Conservation (phyloP, 1,139 yeast species). For the Lodderomyces orthopsilosis region DNA sequence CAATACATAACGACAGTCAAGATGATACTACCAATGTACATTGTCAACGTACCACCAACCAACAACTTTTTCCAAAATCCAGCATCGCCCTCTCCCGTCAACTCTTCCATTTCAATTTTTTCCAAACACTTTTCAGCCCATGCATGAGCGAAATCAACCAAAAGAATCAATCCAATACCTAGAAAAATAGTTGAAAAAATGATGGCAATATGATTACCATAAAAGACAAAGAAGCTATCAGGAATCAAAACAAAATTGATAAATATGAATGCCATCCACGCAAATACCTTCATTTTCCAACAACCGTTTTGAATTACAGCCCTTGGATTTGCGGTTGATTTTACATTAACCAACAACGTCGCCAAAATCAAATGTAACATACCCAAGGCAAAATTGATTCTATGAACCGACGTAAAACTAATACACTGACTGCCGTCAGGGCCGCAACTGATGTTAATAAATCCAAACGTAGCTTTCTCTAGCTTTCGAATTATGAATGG, state of each 20-base stretch:
- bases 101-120: conserved; percentile 84
- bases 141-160: conserved; percentile 97
- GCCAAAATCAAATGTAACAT: conserved; percentile 74
- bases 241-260: conserved; percentile 73
- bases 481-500: conserved; percentile 76
- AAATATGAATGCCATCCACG: conserved; percentile 57
- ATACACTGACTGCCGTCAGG: conserved; percentile 86
- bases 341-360: conserved; percentile 63
- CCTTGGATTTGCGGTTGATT: conserved; percentile 75
- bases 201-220: conserved; percentile 90
- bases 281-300: conserved; percentile 77
- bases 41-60: conserved; percentile 80
- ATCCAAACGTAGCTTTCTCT: conserved; percentile 70
- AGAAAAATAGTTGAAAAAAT: conserved; percentile 81
- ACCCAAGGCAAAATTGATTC: conserved; percentile 88
- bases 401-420: conserved; percentile 89
- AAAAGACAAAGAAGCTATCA: conserved; percentile 78
- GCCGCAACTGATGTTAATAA: conserved; percentile 55
- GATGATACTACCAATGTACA: conserved; percentile 73
- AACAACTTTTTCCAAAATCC: conserved; percentile 77
- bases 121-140: conserved; percentile 98
- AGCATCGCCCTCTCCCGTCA: conserved; percentile 54
- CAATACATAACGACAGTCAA: conserved; percentile 79
- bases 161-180: conserved; percentile 81
- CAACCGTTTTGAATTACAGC: conserved; percentile 84